Evolutionary conservation across 225 moss, liverwort and hornwort genomes (phyloP).

Genomic region (Pseudisothecium myosuroides): DNA sequence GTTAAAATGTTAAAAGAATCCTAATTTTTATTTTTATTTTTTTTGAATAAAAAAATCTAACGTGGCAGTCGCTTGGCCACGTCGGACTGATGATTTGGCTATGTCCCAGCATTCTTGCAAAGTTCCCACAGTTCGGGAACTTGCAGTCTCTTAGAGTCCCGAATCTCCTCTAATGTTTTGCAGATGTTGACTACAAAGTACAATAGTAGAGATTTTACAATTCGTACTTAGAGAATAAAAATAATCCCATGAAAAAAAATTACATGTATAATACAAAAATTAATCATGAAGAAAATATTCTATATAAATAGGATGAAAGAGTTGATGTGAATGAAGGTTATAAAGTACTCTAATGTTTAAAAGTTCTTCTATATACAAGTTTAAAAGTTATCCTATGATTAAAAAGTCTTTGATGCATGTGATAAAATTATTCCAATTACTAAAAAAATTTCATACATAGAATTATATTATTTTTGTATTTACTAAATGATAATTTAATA

Average conservation of each 20-base stretch:
- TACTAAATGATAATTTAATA: not conserved
- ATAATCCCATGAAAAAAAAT: not conserved
- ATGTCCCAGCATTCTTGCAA: no score
- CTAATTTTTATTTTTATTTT: no score
- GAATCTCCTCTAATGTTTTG: no score
- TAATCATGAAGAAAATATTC: not conserved
- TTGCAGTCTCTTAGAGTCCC: no score
- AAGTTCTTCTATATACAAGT: not conserved
- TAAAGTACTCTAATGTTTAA: not conserved
- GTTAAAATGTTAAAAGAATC: no score
- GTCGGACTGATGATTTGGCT: no score
- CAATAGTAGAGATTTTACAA: not conserved
- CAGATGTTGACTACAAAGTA: no score
- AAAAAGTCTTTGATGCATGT: not conserved
- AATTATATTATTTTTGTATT: not conserved
- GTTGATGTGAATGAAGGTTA: not conserved
- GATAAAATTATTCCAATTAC: not conserved
- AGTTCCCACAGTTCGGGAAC: no score
- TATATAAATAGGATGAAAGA: not conserved
- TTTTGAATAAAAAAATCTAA: no score
- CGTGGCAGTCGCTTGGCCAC: no score
- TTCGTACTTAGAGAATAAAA: not conserved
- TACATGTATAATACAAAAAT: not conserved
- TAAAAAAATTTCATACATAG: not conserved
- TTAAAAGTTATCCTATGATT: fast-evolving